Conservation (phyloP, 768 basidiomycete genomes). For the Boletus rufocinnamomeus region DNA sequence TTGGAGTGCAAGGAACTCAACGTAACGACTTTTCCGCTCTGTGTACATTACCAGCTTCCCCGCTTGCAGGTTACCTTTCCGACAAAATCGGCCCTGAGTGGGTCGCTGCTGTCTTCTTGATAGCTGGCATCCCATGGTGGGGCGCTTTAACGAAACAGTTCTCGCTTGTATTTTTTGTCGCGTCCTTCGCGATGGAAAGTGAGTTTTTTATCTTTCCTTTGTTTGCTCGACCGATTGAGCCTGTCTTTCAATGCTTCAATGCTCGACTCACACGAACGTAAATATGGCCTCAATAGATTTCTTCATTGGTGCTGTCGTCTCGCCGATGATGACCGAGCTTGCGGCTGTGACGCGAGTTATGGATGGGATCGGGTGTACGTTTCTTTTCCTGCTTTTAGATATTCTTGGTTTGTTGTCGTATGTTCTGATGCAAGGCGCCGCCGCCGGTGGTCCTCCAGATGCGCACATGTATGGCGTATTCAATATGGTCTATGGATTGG, state of each 20-base stretch:
- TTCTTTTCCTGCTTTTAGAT: background rate
- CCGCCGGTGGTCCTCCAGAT: background rate
- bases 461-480: background rate
- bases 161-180: background rate
- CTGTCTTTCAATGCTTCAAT: background rate
- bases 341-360: background rate
- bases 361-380: background rate
- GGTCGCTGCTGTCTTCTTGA: background rate
- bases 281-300: background rate
- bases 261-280: background rate
- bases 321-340: background rate
- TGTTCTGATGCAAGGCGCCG: background rate
- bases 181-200: background rate
- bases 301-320: background rate
- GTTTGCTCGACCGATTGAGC: background rate
- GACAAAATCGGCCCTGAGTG: background rate
- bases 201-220: background rate
- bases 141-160: background rate
- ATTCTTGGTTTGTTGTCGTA: background rate
- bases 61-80: background rate
- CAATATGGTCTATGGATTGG: background rate
- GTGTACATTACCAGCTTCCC: background rate
- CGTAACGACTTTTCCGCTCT: background rate
- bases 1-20: background rate
- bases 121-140: background rate